Conservation (phyloP, 1,284 basidiomycete genomes). For the Rhodotorula glutinis region DNA sequence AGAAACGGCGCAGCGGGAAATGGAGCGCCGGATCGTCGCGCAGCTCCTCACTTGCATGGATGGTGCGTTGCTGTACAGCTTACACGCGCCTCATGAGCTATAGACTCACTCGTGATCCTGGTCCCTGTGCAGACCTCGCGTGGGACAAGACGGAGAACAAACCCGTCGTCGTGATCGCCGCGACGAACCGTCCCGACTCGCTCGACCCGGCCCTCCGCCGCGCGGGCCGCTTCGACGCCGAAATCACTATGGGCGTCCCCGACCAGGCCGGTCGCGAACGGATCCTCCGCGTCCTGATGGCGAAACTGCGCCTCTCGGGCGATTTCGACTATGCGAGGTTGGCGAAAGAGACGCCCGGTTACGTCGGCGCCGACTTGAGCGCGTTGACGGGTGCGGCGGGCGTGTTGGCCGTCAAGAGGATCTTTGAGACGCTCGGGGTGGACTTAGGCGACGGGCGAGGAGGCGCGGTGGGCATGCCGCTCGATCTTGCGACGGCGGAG, state of each 20-base stretch:
- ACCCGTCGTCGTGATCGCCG: constrained; percentile 91
- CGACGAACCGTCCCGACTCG: constrained; percentile 92
- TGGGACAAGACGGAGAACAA: constrained; percentile 88
- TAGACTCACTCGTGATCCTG: too few species aligned
- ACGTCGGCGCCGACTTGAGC: constrained; percentile 91
- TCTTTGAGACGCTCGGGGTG: constrained; percentile 75
- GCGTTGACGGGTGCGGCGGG: constrained; percentile 90
- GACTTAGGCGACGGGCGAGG: neutral
- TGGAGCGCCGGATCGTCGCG: constrained; percentile 95
- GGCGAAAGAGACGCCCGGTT: constrained; percentile 92
- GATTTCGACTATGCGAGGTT: constrained; percentile 77
- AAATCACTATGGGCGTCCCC: constrained; percentile 95
- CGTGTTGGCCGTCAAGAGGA: constrained; percentile 92
- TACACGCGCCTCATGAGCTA: neutral
- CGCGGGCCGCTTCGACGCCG: constrained; percentile 93
- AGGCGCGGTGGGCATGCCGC: constrained; percentile 1
- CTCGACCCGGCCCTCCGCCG: constrained; percentile 87
- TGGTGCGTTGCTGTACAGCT: constrained; percentile 55
- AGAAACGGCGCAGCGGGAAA: constrained; percentile 94
- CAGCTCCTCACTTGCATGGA: constrained; percentile 98
- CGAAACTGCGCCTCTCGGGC: constrained; percentile 70
- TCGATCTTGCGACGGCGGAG: constrained; percentile 20
- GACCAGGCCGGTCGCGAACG: constrained; percentile 84
- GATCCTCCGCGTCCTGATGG: constrained; percentile 74
- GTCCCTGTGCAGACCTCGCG: constrained; percentile 62